Base-by-base conservation (phyloP, 2,329 filamentous ascomycete species). In the Lasiodiplodia sp. region DNA sequence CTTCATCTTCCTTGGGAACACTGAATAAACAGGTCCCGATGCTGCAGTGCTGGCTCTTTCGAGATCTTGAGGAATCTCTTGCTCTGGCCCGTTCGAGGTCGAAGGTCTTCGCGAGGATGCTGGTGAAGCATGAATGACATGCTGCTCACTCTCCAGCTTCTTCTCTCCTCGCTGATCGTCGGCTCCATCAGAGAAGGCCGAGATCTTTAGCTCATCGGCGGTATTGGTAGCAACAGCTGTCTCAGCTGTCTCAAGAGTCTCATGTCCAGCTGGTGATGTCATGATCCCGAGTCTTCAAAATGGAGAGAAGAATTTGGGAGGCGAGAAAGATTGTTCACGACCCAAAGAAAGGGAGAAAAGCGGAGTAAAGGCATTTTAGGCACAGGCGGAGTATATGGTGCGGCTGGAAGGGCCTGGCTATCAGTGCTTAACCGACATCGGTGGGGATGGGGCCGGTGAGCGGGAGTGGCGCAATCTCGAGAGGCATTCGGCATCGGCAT, bases 1-100 rank as follows among this genome's bases (percentile, higher is more conserved):
- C 72, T 85, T 86, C 71, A 83, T 69, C 47, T 58, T 58, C 25
- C 66, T 38, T 2, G 70, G 69, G 49, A 72, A 73, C 4, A 72
- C 66, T 8, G 72, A 70, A 28, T 73, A 71, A 21, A 74, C 75
- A 31, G 65, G 63, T 23, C 66, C 69, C 28, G 67, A 68, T 37
- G 65, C 66, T 11, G 71, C 66, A 18, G 65, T 66, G 14, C 68
- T 55, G 28, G 72, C 51, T n/a, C 71, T 70, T 58, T 75, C 73
- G 8, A 71, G 21, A 57, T 74, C 72, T 40, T 52, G 28, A 3
- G 57, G 16, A 23, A 56, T 25, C 10, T 70, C 60, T 52, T 70
- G 52, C 7, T 51, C 56, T 12, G 47, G 47, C 38, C 37, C 34
- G 53, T 38, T 55, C 34, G 71, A 69, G 18, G 57, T 66, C 16